These are phyloP conservation scores for Priceomyces melissophilus DNA, from an alignment of 805 yeast species.

Conservation along the genomic window DNA sequence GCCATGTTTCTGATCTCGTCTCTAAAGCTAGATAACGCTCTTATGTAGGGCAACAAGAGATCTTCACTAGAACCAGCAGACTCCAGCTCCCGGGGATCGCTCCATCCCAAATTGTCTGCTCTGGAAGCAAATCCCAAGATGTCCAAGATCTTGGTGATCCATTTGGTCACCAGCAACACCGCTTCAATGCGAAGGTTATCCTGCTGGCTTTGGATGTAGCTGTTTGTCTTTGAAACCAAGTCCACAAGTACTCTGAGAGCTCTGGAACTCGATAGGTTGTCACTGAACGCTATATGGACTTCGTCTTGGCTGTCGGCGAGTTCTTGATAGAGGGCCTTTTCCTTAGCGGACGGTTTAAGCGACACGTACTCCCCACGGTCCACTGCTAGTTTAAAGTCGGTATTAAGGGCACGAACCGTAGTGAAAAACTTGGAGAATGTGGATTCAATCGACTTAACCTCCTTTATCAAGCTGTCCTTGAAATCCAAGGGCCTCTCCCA, in stretches of 20 bases:
- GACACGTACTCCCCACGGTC: slow-evolving; percentile 49
- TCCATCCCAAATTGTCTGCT: slow-evolving; percentile 79
- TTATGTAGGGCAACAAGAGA: slow-evolving; percentile 72
- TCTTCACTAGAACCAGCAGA: slow-evolving; percentile 49
- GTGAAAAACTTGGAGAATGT: slow-evolving; percentile 79
- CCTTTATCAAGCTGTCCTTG: slow-evolving; percentile 72
- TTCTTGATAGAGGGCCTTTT: slow-evolving; percentile 52
- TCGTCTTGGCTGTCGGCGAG: slow-evolving; percentile 51
- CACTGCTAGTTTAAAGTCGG: slow-evolving; percentile 56
- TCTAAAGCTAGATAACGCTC: slow-evolving; percentile 73
- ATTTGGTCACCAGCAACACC: slow-evolving; percentile 58
- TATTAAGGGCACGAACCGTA: slow-evolving; percentile 75
- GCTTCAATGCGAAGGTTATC: slow-evolving; percentile 59
- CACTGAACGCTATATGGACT: slow-evolving; percentile 80
- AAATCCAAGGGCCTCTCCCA: slow-evolving; percentile 95
- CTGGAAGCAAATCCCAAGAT: slow-evolving; percentile 76
- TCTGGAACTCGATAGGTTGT: slow-evolving; percentile 76
- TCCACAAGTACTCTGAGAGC: slow-evolving; percentile 66
- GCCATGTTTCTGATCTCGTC: slow-evolving; percentile 77
- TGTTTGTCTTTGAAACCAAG: slow-evolving; percentile 66
- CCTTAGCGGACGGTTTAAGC: slow-evolving; percentile 56
- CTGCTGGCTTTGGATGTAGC: slow-evolving; percentile 56
- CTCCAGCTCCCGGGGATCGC: slow-evolving; percentile 28
- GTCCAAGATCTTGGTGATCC: slow-evolving; percentile 65
- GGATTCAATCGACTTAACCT: slow-evolving; percentile 74